A percentile compares a stretch with the other conserved stretches of the same genome.
Conservation (phyloP, 2,329 filamentous ascomycete species). For the Emmonsiellopsis sp. region DNA sequence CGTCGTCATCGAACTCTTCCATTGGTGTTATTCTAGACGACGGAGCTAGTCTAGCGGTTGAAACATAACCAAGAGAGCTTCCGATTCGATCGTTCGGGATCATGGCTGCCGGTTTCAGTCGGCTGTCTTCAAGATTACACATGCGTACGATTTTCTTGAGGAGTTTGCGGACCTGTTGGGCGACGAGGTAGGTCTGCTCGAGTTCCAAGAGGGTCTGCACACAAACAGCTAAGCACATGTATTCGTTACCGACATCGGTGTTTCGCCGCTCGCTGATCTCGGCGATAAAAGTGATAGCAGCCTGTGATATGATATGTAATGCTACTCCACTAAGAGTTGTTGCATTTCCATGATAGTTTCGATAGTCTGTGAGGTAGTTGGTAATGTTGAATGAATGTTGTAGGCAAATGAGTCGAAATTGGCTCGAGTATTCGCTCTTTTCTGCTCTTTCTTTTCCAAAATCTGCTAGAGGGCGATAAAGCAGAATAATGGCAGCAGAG, state of each 20-base stretch:
- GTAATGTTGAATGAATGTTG: slow-evolving; percentile 8
- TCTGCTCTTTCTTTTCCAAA: slow-evolving; percentile 2
- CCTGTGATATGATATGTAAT: slow-evolving; percentile 10
- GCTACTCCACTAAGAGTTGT: slow-evolving; percentile 8
- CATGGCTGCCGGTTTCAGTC: background rate
- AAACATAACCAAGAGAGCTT: background rate
- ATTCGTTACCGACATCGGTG: slow-evolving; percentile 5
- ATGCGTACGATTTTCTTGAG: slow-evolving; percentile 3
- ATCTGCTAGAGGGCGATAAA: slow-evolving; percentile 6
- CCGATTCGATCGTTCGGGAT: background rate
- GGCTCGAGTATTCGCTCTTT: background rate
- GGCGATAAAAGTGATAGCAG: slow-evolving; percentile 10
- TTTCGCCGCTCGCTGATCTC: slow-evolving; percentile 8
- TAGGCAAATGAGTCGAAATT: slow-evolving; percentile 9
- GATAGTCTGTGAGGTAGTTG: slow-evolving; percentile 8
- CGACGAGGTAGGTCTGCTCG: slow-evolving; percentile 12
- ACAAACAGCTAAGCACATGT: slow-evolving; percentile 9
- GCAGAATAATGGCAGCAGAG: slow-evolving; percentile 4
- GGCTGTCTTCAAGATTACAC: slow-evolving; percentile 3
- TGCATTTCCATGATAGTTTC: slow-evolving; percentile 6
- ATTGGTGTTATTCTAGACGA: background rate
- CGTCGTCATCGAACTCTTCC: background rate
- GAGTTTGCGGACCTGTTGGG: slow-evolving; percentile 6
- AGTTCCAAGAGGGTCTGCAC: slow-evolving; percentile 11
- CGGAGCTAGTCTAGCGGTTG: background rate